A percentile compares a stretch with the other conserved stretches of the same genome.
Evolutionary conservation across 2,329 filamentous ascomycete species (phyloP).

Genomic region (Purpureocillium takamizusanense): DNA sequence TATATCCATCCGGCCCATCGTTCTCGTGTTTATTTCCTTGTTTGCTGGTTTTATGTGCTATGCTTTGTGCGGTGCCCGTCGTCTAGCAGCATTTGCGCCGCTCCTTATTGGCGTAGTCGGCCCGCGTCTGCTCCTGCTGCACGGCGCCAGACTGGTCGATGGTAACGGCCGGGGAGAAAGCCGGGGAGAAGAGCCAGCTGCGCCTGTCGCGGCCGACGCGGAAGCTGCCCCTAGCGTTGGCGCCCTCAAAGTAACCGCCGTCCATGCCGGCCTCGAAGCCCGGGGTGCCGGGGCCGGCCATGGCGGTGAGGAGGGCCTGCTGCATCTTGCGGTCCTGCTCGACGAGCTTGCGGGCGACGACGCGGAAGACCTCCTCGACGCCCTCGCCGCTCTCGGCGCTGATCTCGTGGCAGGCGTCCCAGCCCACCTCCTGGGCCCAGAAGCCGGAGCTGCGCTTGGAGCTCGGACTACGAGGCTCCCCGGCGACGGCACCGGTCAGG

Average conservation of each 20-base stretch:
- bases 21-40: too few relatives aligned
- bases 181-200: conserved; percentile 50
- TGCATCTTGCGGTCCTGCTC: conserved; percentile 57
- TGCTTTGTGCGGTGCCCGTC: neutral
- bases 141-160: conserved; percentile 32
- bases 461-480: conserved; percentile 50
- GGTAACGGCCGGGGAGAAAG: conserved; percentile 42
- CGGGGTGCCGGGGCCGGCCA: conserved; percentile 39
- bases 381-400: conserved; percentile 89
- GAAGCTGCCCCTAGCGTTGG: conserved; percentile 40
- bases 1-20: too few relatives aligned
- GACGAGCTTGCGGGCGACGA: conserved; percentile 53
- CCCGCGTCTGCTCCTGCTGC: conserved; percentile 12
- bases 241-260: conserved; percentile 42
- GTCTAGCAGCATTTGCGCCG: conserved; percentile 20
- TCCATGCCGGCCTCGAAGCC: conserved; percentile 35
- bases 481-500: conserved; percentile 14
- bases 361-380: conserved; percentile 89
- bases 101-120: conserved; percentile 12
- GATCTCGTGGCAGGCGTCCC: conserved; percentile 97
- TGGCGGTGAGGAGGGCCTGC: conserved; percentile 47
- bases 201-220: conserved; percentile 47
- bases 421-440: conserved; percentile 89
- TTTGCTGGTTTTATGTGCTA: too few relatives aligned
- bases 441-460: conserved; percentile 65